Evolutionary conservation across 768 basidiomycete genomes (phyloP).

Genomic region (Crucibulum laeve): DNA sequence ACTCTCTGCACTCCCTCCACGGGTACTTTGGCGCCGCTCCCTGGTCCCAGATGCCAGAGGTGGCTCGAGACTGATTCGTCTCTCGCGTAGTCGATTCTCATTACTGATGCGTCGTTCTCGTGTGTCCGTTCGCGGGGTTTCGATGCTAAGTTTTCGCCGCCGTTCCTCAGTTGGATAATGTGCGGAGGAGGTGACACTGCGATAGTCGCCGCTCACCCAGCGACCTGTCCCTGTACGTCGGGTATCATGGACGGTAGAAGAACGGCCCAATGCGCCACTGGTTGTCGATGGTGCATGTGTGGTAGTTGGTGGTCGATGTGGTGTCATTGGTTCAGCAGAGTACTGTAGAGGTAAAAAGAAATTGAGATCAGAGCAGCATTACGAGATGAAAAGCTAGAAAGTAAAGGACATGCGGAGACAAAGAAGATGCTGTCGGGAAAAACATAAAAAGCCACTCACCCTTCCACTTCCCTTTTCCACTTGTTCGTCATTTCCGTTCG

Average conservation of each 20-base stretch:
- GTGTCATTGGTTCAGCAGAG: not conserved
- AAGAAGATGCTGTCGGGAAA: no score
- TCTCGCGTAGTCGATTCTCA: no score
- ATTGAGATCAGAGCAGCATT: no score
- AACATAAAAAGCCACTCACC: constrained; percentile 9
- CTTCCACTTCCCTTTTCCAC: constrained; percentile 11
- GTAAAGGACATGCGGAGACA: no score
- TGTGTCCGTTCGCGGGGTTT: not conserved
- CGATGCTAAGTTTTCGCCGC: not conserved
- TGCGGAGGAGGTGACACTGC: constrained; percentile 12
- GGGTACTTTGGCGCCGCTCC: constrained; percentile 51
- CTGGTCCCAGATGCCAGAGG: constrained; percentile 1
- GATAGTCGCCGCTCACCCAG: constrained; percentile 22
- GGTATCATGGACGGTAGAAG: constrained; percentile 23
- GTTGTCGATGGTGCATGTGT: not conserved
- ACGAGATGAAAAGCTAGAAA: no score
- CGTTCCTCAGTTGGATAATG: no score
- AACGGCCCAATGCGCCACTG: constrained; percentile 13
- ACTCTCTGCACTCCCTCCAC: constrained; percentile 72
- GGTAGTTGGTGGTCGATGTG: not conserved
- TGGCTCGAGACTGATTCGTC: no score
- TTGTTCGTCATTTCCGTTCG: constrained; percentile 10
- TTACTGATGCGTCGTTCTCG: not conserved
- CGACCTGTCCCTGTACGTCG: constrained; percentile 12
- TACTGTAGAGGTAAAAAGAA: no score